Conservation (phyloP, 2,329 filamentous ascomycete genomes). For the Leptographium radiaticola region DNA sequence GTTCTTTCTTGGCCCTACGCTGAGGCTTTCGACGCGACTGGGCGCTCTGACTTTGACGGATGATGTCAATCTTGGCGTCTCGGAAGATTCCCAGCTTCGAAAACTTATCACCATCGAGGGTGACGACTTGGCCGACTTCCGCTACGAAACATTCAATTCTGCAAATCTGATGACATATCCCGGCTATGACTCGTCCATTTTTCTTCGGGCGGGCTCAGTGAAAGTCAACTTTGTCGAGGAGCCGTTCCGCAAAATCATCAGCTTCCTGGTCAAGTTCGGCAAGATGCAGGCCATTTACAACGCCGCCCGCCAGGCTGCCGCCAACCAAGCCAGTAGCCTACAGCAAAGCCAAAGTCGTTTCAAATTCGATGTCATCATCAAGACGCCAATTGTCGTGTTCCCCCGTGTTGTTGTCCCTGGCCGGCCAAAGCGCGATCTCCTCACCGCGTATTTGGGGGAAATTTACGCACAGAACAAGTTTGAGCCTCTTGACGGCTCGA, state of each 20-base stretch:
- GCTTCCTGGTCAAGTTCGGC: conserved; percentile 96
- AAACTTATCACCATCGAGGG: conserved; percentile 91
- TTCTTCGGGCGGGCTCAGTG: conserved; percentile 80
- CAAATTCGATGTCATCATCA: conserved; percentile 86
- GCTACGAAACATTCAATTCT: conserved; percentile 88
- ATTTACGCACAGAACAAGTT: conserved; percentile 97
- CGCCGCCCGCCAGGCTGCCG: conserved; percentile 84
- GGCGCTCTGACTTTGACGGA: conserved; percentile 84
- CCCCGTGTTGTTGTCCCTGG: conserved; percentile 63
- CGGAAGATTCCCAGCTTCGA: conserved; percentile 66
- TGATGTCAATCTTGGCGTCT: conserved; percentile 83
- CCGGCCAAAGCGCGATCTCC: conserved; percentile 58
- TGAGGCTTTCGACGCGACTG: conserved; percentile 76
- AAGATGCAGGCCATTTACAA: conserved; percentile 99
- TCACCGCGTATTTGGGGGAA: conserved; percentile 91
- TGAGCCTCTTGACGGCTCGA: conserved; percentile 64
- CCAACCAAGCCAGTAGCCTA: conserved; percentile 83
- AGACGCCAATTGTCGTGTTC: conserved; percentile 93
- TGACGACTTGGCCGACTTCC: conserved; percentile 89
- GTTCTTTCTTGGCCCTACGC: conserved; percentile 71
- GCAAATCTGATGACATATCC: conserved; percentile 61
- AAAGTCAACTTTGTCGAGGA: conserved; percentile 97
- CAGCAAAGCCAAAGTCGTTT: conserved; percentile 83
- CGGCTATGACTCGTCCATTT: conserved; percentile 88
- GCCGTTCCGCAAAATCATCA: conserved; percentile 94